These are phyloP conservation scores for Pichia sp. DNA, from an alignment of 1,139 yeast species.

Conservation along the genomic window DNA sequence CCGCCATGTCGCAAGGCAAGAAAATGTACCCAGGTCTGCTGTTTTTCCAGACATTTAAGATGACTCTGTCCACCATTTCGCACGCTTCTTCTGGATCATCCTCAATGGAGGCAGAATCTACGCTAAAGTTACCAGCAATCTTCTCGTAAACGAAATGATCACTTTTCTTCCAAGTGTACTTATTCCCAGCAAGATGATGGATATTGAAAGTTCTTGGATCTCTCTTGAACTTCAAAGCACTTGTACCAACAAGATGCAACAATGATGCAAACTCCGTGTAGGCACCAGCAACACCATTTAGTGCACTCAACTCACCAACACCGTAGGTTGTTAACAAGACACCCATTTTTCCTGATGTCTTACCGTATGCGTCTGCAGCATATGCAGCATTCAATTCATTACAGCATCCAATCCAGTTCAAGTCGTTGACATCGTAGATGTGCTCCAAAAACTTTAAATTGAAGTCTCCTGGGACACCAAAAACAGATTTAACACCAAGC, in stretches of 20 bases:
- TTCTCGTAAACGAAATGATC: conserved; percentile 64
- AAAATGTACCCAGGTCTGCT: conserved; percentile 79
- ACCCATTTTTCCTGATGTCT: conserved; percentile 43
- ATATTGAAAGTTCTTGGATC: conserved; percentile 27
- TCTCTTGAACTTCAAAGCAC: conserved; percentile 36
- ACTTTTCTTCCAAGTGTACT: conserved; percentile 45
- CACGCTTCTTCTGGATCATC: conserved; percentile 47
- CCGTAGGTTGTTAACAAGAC: conserved; percentile 64
- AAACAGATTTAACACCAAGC: conserved; percentile 31
- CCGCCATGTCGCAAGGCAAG: conserved; percentile 68
- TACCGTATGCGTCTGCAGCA: conserved; percentile 76
- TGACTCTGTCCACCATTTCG: conserved; percentile 58
- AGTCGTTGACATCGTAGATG: conserved; percentile 40
- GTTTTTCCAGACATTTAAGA: conserved; percentile 49
- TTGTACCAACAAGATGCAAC: conserved; percentile 79
- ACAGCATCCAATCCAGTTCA: conserved; percentile 59
- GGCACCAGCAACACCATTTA: conserved; percentile 81
- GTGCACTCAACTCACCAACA: conserved; percentile 82
- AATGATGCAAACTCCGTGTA: conserved; percentile 77
- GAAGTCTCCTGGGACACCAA: conserved; percentile 58
- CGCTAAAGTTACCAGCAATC: conserved; percentile 55
- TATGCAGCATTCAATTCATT: conserved; percentile 67
- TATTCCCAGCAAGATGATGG: conserved; percentile 69
- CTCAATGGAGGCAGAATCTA: conserved; percentile 50
- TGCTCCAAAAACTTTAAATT: conserved; percentile 54